Base-by-base conservation (phyloP, 129 eudicot species). In the Arctium lappa region DNA sequence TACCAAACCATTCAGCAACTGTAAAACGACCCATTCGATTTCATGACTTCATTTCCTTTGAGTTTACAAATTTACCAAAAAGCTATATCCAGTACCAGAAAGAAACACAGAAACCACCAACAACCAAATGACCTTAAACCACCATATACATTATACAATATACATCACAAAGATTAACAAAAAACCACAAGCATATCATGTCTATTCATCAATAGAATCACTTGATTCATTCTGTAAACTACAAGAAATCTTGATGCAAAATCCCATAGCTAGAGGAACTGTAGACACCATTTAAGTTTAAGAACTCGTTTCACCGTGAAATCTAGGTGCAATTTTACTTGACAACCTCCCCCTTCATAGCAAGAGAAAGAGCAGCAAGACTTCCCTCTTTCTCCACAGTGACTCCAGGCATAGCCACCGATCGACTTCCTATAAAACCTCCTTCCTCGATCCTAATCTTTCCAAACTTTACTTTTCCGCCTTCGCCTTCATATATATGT, bases 401-500 rank as follows among this genome's bases (percentile, higher is more conserved):
- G 7, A 91, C 94, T 72, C 94, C 89, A 65, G 94, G 92, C 94
- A 91, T 91, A 8, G 80, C 90, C 8, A 88, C 87, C 39, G 86
- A 76, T 72, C 94, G 87, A 77, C 92, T 88, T 18, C 94, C 94
- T 8, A 91, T 80, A 72, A 82, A 91, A 9, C 94, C 90, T 0
- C 83, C 90, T 86, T 86, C 87, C 31, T 76, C 69, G 2, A 91
- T 72, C 70, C n/a, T 72, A 70, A 91, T 85, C 27, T 85, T 87
- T 13, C 91, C 94, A 30, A 79, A 91, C 83, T 91, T 91, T 72
- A 89, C 94, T 76, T 85, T 85, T 1, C 94, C 92, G 1, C 85
- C 89, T 76, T 91, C 92, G 38, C 94, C 94, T 83, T 89, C 94
- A 46, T 91, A 88, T 16, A 91, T 83, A 40, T 88, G 94, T 37